phyloP scores from a whole-genome alignment of 73 alveolate species.

The Uronychia setigera region DNA sequence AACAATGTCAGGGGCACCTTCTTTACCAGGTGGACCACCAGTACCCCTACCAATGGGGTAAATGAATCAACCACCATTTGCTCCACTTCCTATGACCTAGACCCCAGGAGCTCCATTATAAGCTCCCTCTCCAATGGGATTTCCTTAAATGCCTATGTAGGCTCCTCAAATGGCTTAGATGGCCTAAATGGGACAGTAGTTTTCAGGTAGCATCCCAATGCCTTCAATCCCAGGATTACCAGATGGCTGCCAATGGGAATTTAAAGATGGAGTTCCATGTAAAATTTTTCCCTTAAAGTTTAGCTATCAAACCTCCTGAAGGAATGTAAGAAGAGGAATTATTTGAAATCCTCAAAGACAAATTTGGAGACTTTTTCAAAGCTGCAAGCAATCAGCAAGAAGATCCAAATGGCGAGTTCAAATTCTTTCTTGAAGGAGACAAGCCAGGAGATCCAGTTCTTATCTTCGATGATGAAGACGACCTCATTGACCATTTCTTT shows the following conservation, averaged over 20 bases:
- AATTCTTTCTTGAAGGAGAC: not conserved
- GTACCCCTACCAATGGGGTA: too few species aligned
- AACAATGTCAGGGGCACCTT: too few species aligned
- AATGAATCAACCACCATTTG: constrained; percentile 1
- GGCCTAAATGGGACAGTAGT: not conserved
- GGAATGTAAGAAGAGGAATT: not conserved
- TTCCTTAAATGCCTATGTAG: not conserved
- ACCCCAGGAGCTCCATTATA: not conserved
- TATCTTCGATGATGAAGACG: not conserved
- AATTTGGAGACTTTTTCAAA: not conserved
- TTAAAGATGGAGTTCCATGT: not conserved
- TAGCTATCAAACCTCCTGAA: not conserved
- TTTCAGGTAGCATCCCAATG: not conserved
- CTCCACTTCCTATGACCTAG: not conserved
- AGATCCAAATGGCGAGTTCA: not conserved
- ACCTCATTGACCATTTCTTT: not conserved
- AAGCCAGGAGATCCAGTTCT: not conserved
- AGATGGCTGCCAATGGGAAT: not conserved
- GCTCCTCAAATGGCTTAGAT: too few species aligned
- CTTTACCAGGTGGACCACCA: too few species aligned
- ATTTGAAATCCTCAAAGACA: not conserved
- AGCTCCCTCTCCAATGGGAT: not conserved
- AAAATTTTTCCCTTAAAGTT: not conserved
- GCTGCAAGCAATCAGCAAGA: not conserved
- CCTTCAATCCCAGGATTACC: not conserved